Conservation (phyloP, 1,284 basidiomycete species). For the Bondarzewia mesenterica region DNA sequence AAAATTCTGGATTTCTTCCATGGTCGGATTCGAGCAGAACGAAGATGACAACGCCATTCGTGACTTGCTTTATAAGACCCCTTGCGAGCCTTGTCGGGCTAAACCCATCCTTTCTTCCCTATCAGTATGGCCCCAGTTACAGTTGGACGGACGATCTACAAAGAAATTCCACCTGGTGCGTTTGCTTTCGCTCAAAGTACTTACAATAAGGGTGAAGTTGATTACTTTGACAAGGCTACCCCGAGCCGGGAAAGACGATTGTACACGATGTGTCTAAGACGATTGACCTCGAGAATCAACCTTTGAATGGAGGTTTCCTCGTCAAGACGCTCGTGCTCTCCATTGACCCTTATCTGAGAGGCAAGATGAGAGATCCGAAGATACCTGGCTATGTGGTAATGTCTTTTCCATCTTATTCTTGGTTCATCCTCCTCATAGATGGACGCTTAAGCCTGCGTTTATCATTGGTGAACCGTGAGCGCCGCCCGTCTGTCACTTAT, state of each 20-base stretch:
- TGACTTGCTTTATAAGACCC: not conserved
- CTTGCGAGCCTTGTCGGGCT: too few species aligned
- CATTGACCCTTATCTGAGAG: slow-evolving; percentile 30
- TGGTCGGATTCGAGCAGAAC: too few species aligned
- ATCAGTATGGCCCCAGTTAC: not conserved
- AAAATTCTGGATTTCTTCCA: too few species aligned
- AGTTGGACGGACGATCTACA: not conserved
- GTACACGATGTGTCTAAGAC: slow-evolving; percentile 21
- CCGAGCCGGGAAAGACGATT: too few species aligned
- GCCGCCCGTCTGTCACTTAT: not conserved
- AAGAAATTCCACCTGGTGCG: not conserved
- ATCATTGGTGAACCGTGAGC: slow-evolving; percentile 14
- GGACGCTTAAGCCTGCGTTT: slow-evolving; percentile 7
- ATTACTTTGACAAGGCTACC: too few species aligned
- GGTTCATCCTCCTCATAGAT: too few species aligned
- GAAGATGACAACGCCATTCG: too few species aligned
- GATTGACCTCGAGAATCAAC: slow-evolving; percentile 28
- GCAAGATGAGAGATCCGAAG: slow-evolving; percentile 18
- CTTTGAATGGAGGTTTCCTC: slow-evolving; percentile 29
- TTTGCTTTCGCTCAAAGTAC: not conserved
- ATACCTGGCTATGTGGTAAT: slow-evolving; percentile 7
- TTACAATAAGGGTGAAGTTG: not conserved
- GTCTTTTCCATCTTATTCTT: not conserved
- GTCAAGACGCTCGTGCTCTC: slow-evolving; percentile 25
- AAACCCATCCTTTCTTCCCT: too few species aligned